Evolutionary conservation across 2,329 filamentous ascomycete species (phyloP).

Genomic region (Aspergillus japonicus): DNA sequence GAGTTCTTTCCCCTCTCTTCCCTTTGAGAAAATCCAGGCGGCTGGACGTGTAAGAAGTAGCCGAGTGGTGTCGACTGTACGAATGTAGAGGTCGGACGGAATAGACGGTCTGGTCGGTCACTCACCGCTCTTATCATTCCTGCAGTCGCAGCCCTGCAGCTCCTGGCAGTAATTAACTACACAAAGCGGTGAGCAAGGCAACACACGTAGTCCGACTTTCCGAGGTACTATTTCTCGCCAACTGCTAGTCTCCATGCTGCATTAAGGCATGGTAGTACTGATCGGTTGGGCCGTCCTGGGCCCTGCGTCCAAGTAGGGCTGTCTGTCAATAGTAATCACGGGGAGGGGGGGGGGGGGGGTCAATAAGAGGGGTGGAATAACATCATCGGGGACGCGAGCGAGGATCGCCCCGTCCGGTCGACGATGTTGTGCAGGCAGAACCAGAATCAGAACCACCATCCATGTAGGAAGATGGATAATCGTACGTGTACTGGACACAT

Average conservation of each 20-base stretch:
- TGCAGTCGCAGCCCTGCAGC: neutral
- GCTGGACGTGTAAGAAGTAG: slow-evolving; percentile 17
- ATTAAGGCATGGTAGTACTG: neutral
- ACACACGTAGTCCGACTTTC: neutral
- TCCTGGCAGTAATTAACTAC: neutral
- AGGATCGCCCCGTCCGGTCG: neutral
- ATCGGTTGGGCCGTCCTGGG: neutral
- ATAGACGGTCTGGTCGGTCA: neutral
- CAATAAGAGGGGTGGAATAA: neutral
- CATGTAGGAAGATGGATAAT: neutral
- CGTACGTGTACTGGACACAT: neutral
- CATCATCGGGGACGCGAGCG: neutral
- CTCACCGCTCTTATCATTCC: slow-evolving; percentile 4
- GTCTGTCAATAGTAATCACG: neutral
- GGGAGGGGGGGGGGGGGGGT: neutral
- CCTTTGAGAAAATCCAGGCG: slow-evolving; percentile 11
- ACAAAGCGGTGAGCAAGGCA: neutral
- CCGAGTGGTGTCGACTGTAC: neutral
- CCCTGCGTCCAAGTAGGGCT: slow-evolving; percentile 1
- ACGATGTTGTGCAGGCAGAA: neutral
- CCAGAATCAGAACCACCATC: neutral
- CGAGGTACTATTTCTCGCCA: too few species aligned
- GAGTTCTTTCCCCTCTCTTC: neutral
- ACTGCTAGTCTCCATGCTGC: neutral
- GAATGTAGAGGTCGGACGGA: neutral